Base-by-base conservation (phyloP, 2,329 filamentous ascomycete genomes). In the Xylaria sp. region DNA sequence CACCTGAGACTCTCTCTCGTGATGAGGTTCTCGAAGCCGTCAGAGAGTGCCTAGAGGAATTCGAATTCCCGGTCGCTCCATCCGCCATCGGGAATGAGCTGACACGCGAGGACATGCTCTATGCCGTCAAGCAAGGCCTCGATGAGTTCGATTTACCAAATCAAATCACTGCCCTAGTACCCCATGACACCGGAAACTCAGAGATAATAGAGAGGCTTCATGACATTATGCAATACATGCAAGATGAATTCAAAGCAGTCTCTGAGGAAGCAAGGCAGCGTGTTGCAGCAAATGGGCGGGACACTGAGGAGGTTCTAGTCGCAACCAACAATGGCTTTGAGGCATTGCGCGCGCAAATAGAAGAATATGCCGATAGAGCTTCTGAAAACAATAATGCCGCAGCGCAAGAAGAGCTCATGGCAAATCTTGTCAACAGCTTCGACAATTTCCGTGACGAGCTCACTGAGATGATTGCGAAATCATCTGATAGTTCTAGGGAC, bases 301-400 rank as follows among this genome's bases (percentile, higher is more conserved):
- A 96, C 76, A 95, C 93, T 0, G 94, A 97, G 77, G 93, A 97
- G 77, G 89, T 97, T 13, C 83, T 97, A 4, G 92, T 96, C 77
- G 92, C 93, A 0, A 90, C 96, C 49, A 95, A 93, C 72, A 93
- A 97, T 75, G 94, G 94, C 0, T 72, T 76, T 0, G 93, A 97
- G 72, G 90, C 88, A 71, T 86, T 98, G 6, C 89, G 93, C 11
- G 81, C 83, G 13, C 92, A 97, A 65, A 92, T 98, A 61, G 93
- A 97, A 72, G 84, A 83, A 49, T 97, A 96, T 71, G 89, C 96
- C 65, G 90, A 94, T 73, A 89, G 89, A 53, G 87, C 89, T 7
- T 85, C 88, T 17, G 91, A 91, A 6, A 50, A 64, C 9, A 57
- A 11, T 27, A 56, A 44, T 66, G 85, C 87, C 1, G 85, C 89